phyloP scores from a whole-genome alignment of 2,329 filamentous ascomycete genomes.

The Fusarium neocosmosporiellum region DNA sequence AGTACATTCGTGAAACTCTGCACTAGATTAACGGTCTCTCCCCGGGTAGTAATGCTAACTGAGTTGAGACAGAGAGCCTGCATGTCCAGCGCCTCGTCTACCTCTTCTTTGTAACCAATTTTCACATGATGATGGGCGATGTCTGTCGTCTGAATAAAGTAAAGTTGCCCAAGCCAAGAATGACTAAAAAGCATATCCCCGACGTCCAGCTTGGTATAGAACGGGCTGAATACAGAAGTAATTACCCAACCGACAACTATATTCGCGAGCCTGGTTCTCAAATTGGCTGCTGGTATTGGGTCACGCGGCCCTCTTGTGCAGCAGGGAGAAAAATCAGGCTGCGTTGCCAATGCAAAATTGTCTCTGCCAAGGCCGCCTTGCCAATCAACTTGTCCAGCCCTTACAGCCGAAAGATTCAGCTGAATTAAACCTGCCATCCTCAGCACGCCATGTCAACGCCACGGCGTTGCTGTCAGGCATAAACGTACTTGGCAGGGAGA shows the following conservation, averaged over 20 bases:
- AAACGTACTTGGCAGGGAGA: background rate
- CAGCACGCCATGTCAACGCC: background rate
- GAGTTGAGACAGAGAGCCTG: too few species aligned
- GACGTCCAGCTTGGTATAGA: background rate
- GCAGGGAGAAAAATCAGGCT: background rate
- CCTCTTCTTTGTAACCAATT: background rate
- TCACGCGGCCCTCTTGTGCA: background rate
- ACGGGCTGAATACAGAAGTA: background rate
- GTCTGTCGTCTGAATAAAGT: background rate
- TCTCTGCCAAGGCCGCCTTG: background rate
- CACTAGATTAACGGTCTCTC: background rate
- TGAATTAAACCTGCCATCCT: background rate
- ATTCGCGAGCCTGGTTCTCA: background rate
- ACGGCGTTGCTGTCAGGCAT: background rate
- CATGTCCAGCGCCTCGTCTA: background rate
- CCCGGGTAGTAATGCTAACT: background rate
- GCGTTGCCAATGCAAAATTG: background rate
- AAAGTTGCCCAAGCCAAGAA: background rate
- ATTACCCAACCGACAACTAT: background rate
- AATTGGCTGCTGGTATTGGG: background rate
- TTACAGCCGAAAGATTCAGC: background rate
- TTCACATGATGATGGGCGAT: background rate
- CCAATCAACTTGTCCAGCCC: background rate
- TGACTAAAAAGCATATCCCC: background rate
- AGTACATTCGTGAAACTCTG: conserved; percentile 8